Conservation (phyloP, 2,329 filamentous ascomycete genomes). For the Fusarium sp. region DNA sequence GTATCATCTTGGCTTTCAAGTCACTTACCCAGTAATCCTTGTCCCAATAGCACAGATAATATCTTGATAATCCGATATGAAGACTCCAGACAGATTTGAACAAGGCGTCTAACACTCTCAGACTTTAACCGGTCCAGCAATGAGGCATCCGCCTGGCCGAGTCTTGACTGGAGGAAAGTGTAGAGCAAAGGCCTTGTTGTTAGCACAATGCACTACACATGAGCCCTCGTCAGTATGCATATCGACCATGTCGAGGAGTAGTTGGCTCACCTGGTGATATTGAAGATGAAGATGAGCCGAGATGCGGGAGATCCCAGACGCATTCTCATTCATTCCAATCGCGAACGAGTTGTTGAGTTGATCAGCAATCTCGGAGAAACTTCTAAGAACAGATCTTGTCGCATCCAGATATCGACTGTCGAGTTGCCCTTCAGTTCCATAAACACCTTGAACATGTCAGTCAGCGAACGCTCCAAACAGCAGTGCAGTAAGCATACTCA, state of each 20-base stretch:
- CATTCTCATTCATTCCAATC: background rate
- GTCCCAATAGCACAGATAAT: background rate
- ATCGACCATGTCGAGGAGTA: fast-evolving
- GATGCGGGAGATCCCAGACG: background rate
- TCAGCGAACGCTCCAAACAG: background rate
- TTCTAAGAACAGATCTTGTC: background rate
- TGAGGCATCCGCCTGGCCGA: background rate
- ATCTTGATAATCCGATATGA: background rate
- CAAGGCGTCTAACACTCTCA: background rate
- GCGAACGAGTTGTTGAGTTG: background rate
- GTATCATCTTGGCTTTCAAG: fast-evolving
- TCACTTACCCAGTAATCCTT: background rate
- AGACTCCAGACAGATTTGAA: background rate
- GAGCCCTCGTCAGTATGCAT: background rate
- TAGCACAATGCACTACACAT: background rate
- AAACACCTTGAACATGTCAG: background rate
- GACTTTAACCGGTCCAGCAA: background rate
- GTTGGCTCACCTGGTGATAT: background rate
- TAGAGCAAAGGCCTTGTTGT: background rate
- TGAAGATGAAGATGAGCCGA: background rate
- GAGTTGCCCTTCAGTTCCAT: background rate
- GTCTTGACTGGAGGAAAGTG: background rate
- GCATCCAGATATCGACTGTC: background rate
- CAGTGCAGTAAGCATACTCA: background rate
- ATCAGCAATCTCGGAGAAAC: background rate